Evolutionary conservation across 768 basidiomycete genomes (phyloP).

Genomic region (Psilocybe azurescens): DNA sequence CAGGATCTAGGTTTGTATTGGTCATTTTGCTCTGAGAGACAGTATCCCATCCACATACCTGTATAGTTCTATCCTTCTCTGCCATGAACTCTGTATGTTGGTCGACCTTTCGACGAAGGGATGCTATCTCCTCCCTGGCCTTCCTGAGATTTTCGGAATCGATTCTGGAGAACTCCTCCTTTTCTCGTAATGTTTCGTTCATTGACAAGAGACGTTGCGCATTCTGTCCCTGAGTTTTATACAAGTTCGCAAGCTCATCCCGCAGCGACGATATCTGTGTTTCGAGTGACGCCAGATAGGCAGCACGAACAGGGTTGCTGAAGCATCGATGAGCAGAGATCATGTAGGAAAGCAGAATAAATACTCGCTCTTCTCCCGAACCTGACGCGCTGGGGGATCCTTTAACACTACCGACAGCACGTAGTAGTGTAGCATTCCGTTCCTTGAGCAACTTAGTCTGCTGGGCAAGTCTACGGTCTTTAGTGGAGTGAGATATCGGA

Average conservation of each 20-base stretch:
- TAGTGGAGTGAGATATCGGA: constrained; percentile 16
- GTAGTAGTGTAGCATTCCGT: constrained; percentile 86
- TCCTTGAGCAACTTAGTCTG: constrained; percentile 93
- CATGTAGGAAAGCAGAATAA: constrained; percentile 8
- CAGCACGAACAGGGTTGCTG: constrained; percentile 85
- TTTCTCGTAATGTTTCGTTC: constrained; percentile 94
- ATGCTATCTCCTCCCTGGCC: constrained; percentile 73
- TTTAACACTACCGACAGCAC: constrained; percentile 80
- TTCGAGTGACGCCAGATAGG: constrained; percentile 91
- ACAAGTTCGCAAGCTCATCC: constrained; percentile 91
- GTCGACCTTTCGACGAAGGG: constrained; percentile 76
- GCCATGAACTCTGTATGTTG: constrained; percentile 86
- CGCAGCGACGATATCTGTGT: constrained; percentile 91
- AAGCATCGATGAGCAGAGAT: constrained; percentile 21
- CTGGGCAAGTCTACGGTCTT: constrained; percentile 91
- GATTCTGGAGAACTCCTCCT: constrained; percentile 85
- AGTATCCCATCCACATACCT: constrained; percentile 55
- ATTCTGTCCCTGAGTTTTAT: constrained; percentile 96
- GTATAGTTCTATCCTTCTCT: constrained; percentile 88
- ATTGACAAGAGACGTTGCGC: constrained; percentile 91
- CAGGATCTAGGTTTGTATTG: constrained; percentile 64
- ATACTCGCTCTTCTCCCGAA: constrained; percentile 72
- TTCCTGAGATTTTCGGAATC: constrained; percentile 84
- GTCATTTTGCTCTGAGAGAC: not conserved
- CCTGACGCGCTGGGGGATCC: constrained; percentile 66